These are phyloP conservation scores for Phallus indusiatus DNA, from an alignment of 768 basidiomycete genomes.

Conservation along the genomic window DNA sequence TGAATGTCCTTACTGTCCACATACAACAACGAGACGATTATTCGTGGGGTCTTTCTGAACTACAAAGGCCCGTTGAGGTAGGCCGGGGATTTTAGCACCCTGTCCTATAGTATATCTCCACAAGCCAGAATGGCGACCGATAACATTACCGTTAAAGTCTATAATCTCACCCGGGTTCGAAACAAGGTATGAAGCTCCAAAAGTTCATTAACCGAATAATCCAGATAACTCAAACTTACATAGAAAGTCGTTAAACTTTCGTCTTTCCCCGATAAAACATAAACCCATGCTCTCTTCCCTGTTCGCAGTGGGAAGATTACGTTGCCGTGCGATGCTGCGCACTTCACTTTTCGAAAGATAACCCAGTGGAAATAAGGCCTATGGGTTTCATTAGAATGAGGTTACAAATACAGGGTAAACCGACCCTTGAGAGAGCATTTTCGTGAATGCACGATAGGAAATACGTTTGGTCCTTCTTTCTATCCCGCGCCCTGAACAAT, in stretches of 20 bases:
- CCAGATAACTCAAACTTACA: conserved; percentile 31
- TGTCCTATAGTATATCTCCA: conserved; percentile 88
- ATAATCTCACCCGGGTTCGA: conserved; percentile 64
- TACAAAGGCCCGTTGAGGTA: conserved; percentile 59
- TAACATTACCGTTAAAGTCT: conserved; percentile 41
- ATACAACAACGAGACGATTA: conserved; percentile 71
- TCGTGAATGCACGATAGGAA: conserved; percentile 78
- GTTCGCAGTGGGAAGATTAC: conserved; percentile 59
- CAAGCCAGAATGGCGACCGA: conserved; percentile 62
- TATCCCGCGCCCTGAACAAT: conserved; percentile 40
- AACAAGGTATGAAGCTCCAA: conserved; percentile 64
- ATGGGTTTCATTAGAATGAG: not conserved
- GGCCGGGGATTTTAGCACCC: conserved; percentile 55
- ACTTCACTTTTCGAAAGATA: conserved; percentile 60
- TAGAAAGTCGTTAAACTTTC: conserved; percentile 62
- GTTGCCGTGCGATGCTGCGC: conserved; percentile 54
- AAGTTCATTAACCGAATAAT: too few relatives aligned
- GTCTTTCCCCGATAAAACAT: conserved; percentile 85
- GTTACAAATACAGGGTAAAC: not conserved
- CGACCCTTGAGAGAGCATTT: conserved; percentile 42
- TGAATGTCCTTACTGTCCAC: conserved; percentile 44
- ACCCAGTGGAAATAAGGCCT: conserved; percentile 71
- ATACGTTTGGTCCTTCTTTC: conserved; percentile 83
- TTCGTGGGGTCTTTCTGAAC: conserved; percentile 50
- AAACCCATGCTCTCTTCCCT: conserved; percentile 88